phyloP scores from a whole-genome alignment of 345 rosid species.

The Gossypioides kirkii region DNA sequence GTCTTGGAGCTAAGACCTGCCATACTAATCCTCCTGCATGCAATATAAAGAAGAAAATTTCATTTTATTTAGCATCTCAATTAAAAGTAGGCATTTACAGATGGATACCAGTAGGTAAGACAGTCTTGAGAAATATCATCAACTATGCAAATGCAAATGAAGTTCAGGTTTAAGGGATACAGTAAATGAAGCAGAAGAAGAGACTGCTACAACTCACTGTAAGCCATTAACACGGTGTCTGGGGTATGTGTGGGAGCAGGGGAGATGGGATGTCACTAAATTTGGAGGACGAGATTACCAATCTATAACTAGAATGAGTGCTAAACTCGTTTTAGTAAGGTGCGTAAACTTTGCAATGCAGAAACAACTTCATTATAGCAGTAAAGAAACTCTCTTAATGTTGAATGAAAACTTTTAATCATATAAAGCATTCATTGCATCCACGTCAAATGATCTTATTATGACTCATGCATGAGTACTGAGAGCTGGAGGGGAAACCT shows the following conservation, averaged over 20 bases:
- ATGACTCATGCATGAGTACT: not conserved
- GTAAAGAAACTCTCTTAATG: not conserved
- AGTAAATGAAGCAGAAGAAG: not conserved
- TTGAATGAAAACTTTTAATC: not conserved
- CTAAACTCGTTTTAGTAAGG: not conserved
- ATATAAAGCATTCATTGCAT: not conserved
- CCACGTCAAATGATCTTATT: not conserved
- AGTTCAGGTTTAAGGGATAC: not conserved
- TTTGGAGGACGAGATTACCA: too few relatives aligned
- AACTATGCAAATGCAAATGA: not conserved
- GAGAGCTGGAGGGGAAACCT: not conserved
- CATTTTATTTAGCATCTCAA: not conserved
- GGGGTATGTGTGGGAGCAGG: not conserved
- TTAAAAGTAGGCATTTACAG: not conserved
- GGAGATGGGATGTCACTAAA: not conserved
- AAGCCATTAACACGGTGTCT: not conserved
- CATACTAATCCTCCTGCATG: constrained; percentile 86
- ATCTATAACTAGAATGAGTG: too few relatives aligned
- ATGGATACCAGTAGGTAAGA: not conserved
- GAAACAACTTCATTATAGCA: not conserved
- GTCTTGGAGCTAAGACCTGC: constrained; percentile 65
- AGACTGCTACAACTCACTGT: not conserved
- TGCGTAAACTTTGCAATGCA: not conserved
- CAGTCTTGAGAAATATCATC: not conserved
- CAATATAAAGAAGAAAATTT: constrained; percentile 10